Percentiles rank a stretch among this genome's conserved stretches.
These are phyloP conservation scores for Aspergillus sp. DNA, from an alignment of 2,329 filamentous ascomycete genomes.

Conservation along the genomic window DNA sequence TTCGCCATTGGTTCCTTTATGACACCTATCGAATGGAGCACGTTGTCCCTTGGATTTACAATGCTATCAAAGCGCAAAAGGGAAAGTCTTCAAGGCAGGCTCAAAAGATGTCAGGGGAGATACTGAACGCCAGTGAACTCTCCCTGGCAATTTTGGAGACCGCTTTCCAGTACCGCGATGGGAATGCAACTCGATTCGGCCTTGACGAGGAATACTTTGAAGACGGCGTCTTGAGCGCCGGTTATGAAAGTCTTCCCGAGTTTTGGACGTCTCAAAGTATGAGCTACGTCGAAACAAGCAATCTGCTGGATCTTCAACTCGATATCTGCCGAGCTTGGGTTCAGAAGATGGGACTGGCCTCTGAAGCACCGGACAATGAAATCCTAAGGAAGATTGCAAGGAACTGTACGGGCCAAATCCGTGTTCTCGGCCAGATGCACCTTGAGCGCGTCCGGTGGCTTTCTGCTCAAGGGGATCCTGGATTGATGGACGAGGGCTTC, in stretches of 20 bases:
- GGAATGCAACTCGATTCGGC: slow-evolving; percentile 63
- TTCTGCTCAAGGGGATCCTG: slow-evolving; percentile 42
- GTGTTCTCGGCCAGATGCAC: slow-evolving; percentile 49
- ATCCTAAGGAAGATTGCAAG: slow-evolving; percentile 40
- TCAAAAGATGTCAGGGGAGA: slow-evolving; percentile 35
- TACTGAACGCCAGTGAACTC: slow-evolving; percentile 65
- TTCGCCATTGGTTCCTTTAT: slow-evolving; percentile 79
- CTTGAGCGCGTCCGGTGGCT: slow-evolving; percentile 53
- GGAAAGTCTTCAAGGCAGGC: slow-evolving; percentile 49
- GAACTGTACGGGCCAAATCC: slow-evolving; percentile 46
- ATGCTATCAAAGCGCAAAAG: slow-evolving; percentile 64
- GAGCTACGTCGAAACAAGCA: slow-evolving; percentile 28
- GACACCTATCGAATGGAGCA: slow-evolving; percentile 64
- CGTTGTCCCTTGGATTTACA: slow-evolving; percentile 69
- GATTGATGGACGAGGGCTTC: slow-evolving; percentile 40
- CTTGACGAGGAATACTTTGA: slow-evolving; percentile 58
- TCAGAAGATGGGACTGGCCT: slow-evolving; percentile 21
- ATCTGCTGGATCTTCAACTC: slow-evolving; percentile 32
- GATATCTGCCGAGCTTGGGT: slow-evolving; percentile 32
- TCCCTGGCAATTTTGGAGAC: slow-evolving; percentile 55
- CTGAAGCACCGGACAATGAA: slow-evolving; percentile 23
- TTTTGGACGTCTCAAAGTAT: slow-evolving; percentile 69
- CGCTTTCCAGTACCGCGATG: slow-evolving; percentile 61
- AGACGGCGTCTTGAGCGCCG: slow-evolving; percentile 53
- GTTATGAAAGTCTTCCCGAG: slow-evolving; percentile 61